Base-by-base conservation (phyloP, 768 basidiomycete species). In the Suillus placidus region DNA sequence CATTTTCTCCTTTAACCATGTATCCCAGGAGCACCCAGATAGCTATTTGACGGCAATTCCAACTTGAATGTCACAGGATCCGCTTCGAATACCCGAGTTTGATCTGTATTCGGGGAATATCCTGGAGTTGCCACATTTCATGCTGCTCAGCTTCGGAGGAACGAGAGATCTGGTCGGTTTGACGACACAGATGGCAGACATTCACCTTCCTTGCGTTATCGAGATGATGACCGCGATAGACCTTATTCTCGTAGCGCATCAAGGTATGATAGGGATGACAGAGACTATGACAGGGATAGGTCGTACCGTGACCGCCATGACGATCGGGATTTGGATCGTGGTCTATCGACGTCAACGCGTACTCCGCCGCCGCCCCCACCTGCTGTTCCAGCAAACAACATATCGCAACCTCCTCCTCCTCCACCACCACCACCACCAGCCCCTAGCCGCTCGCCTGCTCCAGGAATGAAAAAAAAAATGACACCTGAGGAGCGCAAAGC, bases 401-500 rank as follows among this genome's bases (percentile, higher is more conserved):
- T 72, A 38, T 75, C 78, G 40, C 81, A 82, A 26, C 80, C 87
- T 6, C 80, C n/a, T n/a, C n/a, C n/a, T n/a, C n/a, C 82, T 0
- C 82, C 86, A 18, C 78, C 86, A 2, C 78, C 85, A 12, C 83
- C 90, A 8, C 13, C 26, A 52, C 4, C 45, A 4, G 78, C 84
- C 4, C 83, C 87, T 0, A 72, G 83, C 5, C 80, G 88, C 1
- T 86, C 90, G 12, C 87, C 91, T 55, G 81, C 86, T 0, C 84
- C 87, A 7, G 82, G 80, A n/a, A 73, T 77, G 23, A 93, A 91
- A 79, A n/a, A n/a, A n/a, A 79, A 85, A 62, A 95, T 98, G 94
- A 89, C 94, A 0, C 80, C 89, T 0, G 95, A 90, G 67, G 92
- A 98, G 71, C 88, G 94, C 4, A 81, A 85, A 51, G 94, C 92